Evolutionary conservation across 306 rosid genomes (phyloP), one percentile per base, ranked within the genome.

Genomic region (Casuarina cunninghamiana): DNA sequence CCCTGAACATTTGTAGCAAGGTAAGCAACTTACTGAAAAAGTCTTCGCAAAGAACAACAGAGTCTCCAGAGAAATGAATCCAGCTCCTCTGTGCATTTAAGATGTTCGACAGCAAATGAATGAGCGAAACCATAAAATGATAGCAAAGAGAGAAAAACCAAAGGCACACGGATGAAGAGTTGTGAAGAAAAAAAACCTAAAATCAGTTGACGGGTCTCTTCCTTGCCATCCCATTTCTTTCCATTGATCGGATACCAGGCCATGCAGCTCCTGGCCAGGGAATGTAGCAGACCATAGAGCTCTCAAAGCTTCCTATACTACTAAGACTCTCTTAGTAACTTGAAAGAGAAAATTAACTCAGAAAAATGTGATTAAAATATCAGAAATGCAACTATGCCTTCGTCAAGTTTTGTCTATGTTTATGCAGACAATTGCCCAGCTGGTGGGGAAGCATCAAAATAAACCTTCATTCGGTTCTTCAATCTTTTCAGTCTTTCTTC

Each of bases 171-270:
- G 72, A 73, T 44, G 41, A 77, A 62, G n/a, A 45, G 76, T 68
- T 69, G 32, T 13, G 76, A 58, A 76, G 57, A 53, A 74, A 76
- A 63, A 53, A 74, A 82, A 94, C 98, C 97, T 90, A 87, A 94
- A 94, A 90, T 94, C 97, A 44, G 98, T 94, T 0, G 98, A 94
- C 48, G 98, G 98, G 71, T 94, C 97, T 84, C 88, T 91, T 85
- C 98, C 97, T 73, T 94, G 98, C 97, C 97, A 94, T 66, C 98
- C 98, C 97, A 91, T 94, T 81, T 94, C 94, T 80, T 94, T 94
- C 98, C 97, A 91, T 66, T 94, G 98, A 74, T 94, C 96, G 69
- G 96, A 94, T 83, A 94, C 81, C 91, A 94, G 88, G 75, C 94
- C 92, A 21, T 66, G 83, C 57, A 91, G 98, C 82, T 91, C 89